phyloP scores from a whole-genome alignment of 352 stramenopile genomes.

The Hyaloperonospora arabidopsidis region DNA sequence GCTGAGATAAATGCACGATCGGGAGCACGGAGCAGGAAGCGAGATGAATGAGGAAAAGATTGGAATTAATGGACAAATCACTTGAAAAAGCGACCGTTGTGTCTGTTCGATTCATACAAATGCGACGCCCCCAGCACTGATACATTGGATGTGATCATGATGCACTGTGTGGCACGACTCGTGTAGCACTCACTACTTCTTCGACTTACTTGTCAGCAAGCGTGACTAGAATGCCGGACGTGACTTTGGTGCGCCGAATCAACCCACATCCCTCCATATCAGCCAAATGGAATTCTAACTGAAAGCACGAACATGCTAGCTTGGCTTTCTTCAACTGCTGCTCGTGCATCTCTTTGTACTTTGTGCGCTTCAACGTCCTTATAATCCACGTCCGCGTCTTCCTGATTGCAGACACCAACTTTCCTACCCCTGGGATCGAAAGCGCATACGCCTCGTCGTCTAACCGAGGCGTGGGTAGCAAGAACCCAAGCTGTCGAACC shows the following conservation, averaged over 20 bases:
- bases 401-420: conserved; percentile 45
- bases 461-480: conserved; percentile 35
- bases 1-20: conserved; percentile 34
- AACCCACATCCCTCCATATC: conserved; percentile 58
- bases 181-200: background rate
- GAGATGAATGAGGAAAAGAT: conserved; percentile 1
- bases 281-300: conserved; percentile 46
- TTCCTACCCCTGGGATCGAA: conserved; percentile 50
- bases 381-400: conserved; percentile 43
- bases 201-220: conserved; percentile 19
- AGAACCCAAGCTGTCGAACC: conserved; percentile 47
- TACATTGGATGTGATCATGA: background rate
- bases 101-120: too few species aligned
- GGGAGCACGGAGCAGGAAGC: conserved; percentile 6
- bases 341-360: conserved; percentile 56
- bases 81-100: too few species aligned
- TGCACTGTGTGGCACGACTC: background rate
- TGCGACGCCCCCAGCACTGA: too few species aligned
- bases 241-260: conserved; percentile 44
- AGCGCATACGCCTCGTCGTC: conserved; percentile 44
- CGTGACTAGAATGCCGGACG: conserved; percentile 44
- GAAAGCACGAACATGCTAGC: conserved; percentile 45
- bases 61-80: background rate
- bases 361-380: conserved; percentile 40
- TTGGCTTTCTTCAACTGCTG: conserved; percentile 56